Base-by-base conservation (phyloP, 2,329 filamentous ascomycete genomes). In the Camillea tinctor region DNA sequence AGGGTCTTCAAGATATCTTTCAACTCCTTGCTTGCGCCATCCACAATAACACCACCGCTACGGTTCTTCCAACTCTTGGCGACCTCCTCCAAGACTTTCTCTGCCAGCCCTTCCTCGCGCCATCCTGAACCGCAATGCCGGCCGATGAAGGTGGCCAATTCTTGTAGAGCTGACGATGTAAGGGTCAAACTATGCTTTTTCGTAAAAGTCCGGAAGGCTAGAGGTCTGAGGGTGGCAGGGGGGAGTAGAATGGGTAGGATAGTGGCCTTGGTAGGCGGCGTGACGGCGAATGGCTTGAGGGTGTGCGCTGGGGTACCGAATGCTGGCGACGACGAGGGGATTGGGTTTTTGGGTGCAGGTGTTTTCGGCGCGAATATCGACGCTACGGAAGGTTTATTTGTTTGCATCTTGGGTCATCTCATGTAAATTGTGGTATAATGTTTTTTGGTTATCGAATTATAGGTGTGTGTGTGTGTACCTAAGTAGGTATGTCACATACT, bases 101-200 rank as follows among this genome's bases (percentile, higher is more conserved):
- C 96, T 2, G 93, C 95, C 30, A 97, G 80, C 0, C 96, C 94
- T 73, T 96, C 93, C 78, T 98, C 93, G 69, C 94, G 87, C 95
- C 95, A 99, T 88, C 88, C 92, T 59, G 93, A 93, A 36, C 95
- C 95, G 74, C 95, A 99, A 75, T 97, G 90, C 68, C 91, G 89
- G 11, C 95, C 96, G 56, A 99, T 90, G 74, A 99, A 99, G 1
- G 86, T 84, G 20, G 95, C 93, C 30, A 99, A 82, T 52, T 91
- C 86, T 74, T 94, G 88, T 4, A 99, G 80, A 0, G 95, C 92
- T 0, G 93, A 87, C 0, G 94, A 95, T 7, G 91, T 93, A 56
- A 99, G 85, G 0, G 93, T 98, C 58, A 99, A 81, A 68, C 94
- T 96, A 77, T 99, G 92, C 72, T 98, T 99, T 76, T 97, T 97